A percentile compares a stretch with the other conserved stretches of the same genome.
Conservation (phyloP, 495 filamentous ascomycete genomes). For the Mytilinidion resinicola region DNA sequence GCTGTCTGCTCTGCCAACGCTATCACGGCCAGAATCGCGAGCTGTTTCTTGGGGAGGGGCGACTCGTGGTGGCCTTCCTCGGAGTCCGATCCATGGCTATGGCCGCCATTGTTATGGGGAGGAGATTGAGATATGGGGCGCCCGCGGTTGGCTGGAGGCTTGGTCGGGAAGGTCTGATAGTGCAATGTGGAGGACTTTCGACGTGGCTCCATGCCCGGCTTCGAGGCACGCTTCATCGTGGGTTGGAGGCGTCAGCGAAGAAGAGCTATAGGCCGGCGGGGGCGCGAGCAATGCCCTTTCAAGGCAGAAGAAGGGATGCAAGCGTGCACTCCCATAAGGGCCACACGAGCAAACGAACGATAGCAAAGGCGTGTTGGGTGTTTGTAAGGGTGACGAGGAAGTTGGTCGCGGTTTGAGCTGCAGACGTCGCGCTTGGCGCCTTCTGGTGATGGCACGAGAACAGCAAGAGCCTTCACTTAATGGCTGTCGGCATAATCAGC, state of each 20-base stretch:
- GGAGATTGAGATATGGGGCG: slow-evolving; percentile 41
- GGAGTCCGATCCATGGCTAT: slow-evolving; percentile 22
- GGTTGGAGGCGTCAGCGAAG: not conserved
- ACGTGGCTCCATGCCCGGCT: slow-evolving; percentile 29
- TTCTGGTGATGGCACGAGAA: no score
- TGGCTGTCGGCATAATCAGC: no score
- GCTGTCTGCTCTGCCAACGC: slow-evolving; percentile 92
- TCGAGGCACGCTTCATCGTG: slow-evolving; percentile 1
- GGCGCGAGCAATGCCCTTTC: no score
- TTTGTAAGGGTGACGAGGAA: no score
- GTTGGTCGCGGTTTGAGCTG: no score
- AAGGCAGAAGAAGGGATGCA: no score
- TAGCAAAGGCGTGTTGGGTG: no score
- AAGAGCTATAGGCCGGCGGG: no score
- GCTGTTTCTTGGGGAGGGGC: slow-evolving; percentile 75
- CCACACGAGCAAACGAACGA: no score
- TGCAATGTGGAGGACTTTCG: slow-evolving; percentile 68
- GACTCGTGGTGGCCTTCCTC: slow-evolving; percentile 41
- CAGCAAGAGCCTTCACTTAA: no score
- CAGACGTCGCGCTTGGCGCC: no score
- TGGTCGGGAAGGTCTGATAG: slow-evolving; percentile 93
- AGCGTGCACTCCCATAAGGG: no score
- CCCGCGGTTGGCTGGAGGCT: slow-evolving; percentile 76
- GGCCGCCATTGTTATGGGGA: slow-evolving; percentile 23
- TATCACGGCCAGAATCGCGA: slow-evolving; percentile 77